These are phyloP conservation scores for Fonsecaea nubica DNA, from an alignment of 2,329 filamentous ascomycete genomes.

Conservation along the genomic window DNA sequence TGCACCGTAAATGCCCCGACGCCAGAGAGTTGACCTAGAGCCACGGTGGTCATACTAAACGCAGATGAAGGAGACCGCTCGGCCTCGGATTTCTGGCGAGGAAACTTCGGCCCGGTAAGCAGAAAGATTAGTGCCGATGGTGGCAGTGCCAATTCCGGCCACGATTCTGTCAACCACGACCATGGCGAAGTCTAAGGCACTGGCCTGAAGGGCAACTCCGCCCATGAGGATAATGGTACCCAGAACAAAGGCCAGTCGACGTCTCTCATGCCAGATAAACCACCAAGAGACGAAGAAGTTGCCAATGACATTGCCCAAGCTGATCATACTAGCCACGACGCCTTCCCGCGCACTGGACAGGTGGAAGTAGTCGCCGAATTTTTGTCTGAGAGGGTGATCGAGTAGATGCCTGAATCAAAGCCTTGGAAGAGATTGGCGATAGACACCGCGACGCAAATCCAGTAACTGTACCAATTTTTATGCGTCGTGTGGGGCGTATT, in stretches of 20 bases:
- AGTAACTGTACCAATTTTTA: conserved; percentile 10
- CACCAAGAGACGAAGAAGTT: conserved; percentile 42
- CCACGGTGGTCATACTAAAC: conserved; percentile 49
- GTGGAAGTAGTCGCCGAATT: conserved; percentile 14
- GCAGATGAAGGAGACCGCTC: conserved; percentile 26
- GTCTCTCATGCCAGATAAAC: conserved; percentile 23
- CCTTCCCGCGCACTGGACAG: conserved; percentile 14
- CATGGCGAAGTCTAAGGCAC: conserved; percentile 16
- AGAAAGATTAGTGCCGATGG: conserved; percentile 7
- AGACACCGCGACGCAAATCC: conserved; percentile 14
- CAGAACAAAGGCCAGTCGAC: conserved; percentile 12
- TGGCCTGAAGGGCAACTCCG: conserved; percentile 17
- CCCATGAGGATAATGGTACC: conserved; percentile 20
- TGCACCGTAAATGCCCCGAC: conserved; percentile 50
- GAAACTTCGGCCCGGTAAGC: conserved; percentile 15
- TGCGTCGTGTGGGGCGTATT: neutral
- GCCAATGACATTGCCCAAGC: conserved; percentile 45
- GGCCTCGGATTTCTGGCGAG: conserved; percentile 4
- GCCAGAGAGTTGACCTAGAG: conserved; percentile 45
- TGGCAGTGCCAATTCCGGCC: conserved; percentile 10
- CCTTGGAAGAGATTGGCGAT: conserved; percentile 19
- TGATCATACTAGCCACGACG: conserved; percentile 21
- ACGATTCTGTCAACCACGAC: conserved; percentile 41
- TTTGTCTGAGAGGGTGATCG: conserved; percentile 20
- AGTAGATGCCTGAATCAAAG: conserved; percentile 19